These are phyloP conservation scores for Nasturtium officinale DNA, from an alignment of 345 rosid species.

Conservation along the genomic window DNA sequence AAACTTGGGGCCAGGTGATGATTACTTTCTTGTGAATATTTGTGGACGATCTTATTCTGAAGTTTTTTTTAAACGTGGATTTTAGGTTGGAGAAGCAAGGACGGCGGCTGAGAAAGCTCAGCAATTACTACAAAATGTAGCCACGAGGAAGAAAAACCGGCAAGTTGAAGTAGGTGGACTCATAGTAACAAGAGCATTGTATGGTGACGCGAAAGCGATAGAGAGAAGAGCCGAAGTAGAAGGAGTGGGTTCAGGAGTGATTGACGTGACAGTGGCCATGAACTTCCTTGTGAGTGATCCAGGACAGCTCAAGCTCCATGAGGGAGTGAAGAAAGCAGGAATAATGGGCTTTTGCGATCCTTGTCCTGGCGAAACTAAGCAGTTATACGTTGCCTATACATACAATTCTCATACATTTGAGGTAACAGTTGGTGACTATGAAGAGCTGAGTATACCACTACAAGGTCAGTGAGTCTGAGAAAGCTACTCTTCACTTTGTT, in stretches of 20 bases:
- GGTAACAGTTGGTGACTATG: constrained; percentile 71
- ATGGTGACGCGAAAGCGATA: constrained; percentile 68
- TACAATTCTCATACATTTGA: constrained; percentile 51
- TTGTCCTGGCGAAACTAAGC: constrained; percentile 83
- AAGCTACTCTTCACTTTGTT: constrained; percentile 21
- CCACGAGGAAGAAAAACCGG: constrained; percentile 72
- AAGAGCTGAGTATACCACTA: constrained; percentile 72
- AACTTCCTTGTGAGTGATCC: constrained; percentile 86
- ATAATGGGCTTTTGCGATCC: constrained; percentile 99
- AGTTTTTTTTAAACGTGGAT: background rate
- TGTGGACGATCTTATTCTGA: background rate
- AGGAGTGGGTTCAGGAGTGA: constrained; percentile 54
- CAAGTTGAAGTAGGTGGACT: constrained; percentile 76
- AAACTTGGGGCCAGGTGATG: constrained; percentile 73
- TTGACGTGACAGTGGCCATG: constrained; percentile 84
- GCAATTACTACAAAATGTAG: constrained; percentile 72
- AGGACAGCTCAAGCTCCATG: constrained; percentile 90
- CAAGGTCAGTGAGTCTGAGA: constrained; percentile 51
- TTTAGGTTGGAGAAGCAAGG: constrained; percentile 77
- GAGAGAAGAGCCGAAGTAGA: constrained; percentile 53
- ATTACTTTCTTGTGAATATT: constrained; percentile 6
- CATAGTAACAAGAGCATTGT: constrained; percentile 69
- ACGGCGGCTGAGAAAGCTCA: constrained; percentile 81
- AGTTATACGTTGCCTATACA: constrained; percentile 70
- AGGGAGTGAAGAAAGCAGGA: constrained; percentile 89